Conservation (phyloP, 108 stramenopile species). For the Seminavis robusta region DNA sequence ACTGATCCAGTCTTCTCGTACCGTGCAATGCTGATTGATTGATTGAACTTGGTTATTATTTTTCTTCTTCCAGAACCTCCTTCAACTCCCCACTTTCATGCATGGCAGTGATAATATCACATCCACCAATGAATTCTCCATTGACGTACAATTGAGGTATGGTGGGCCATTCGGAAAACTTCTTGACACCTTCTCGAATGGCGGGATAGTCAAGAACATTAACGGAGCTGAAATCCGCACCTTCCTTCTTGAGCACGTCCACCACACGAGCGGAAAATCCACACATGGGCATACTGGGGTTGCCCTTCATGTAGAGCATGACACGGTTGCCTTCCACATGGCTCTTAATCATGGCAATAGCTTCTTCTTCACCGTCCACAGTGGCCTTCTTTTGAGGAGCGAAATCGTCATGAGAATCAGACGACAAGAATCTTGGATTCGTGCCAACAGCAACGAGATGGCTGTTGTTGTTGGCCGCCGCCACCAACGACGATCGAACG, state of each 20-base stretch:
- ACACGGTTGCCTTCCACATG: slow-evolving; percentile 76
- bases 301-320: slow-evolving; percentile 99
- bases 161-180: slow-evolving; percentile 80
- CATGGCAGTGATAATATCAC: slow-evolving; percentile 92
- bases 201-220: slow-evolving; percentile 97
- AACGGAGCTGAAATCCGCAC: slow-evolving; percentile 92
- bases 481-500: too few species aligned
- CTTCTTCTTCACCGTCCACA: slow-evolving; percentile 41
- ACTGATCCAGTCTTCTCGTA: too few species aligned
- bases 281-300: slow-evolving; percentile 92
- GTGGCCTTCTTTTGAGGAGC: slow-evolving; percentile 72
- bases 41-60: too few species aligned
- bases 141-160: slow-evolving; percentile 96
- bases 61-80: slow-evolving; percentile 73
- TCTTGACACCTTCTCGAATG: slow-evolving; percentile 95
- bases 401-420: slow-evolving; percentile 78
- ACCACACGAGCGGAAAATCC: slow-evolving; percentile 95
- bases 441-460: too few species aligned
- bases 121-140: slow-evolving; percentile 97
- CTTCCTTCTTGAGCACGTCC: slow-evolving; percentile 79
- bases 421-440: slow-evolving; percentile 25
- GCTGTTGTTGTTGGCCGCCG: too few species aligned
- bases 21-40: too few species aligned
- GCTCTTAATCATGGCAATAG: slow-evolving; percentile 58
- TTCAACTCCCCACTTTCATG: slow-evolving; percentile 88